Percentiles rank a stretch among this genome's conserved stretches.
These are phyloP conservation scores for Botrytis cinerea DNA, from an alignment of 2,329 filamentous ascomycete species.

Conservation along the genomic window DNA sequence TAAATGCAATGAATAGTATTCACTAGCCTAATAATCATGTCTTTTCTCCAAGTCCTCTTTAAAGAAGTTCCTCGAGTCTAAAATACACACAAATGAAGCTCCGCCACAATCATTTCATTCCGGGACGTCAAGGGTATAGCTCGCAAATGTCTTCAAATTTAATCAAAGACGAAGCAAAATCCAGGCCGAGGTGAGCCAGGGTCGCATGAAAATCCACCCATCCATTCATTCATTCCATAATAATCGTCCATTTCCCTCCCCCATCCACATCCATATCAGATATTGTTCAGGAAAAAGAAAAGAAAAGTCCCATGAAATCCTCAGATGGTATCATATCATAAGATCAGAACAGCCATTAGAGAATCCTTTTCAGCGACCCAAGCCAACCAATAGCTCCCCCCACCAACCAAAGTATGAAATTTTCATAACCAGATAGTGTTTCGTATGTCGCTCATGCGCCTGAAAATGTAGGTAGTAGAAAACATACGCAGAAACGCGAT, in stretches of 20 bases:
- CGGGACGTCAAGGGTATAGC: slow-evolving; percentile 13
- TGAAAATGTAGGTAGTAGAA: slow-evolving; percentile 15
- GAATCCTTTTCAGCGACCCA: slow-evolving; percentile 4
- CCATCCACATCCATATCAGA: slow-evolving; percentile 5
- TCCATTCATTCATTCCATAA: slow-evolving; percentile 12
- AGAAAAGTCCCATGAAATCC: not conserved
- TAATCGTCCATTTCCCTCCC: slow-evolving; percentile 6
- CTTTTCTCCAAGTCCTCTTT: not conserved
- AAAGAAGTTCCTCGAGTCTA: slow-evolving; percentile 1
- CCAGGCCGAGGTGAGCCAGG: slow-evolving; percentile 9
- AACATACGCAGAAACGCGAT: slow-evolving; percentile 12
- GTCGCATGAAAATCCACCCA: slow-evolving; percentile 11
- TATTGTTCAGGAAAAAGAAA: slow-evolving; percentile 11
- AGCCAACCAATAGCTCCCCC: slow-evolving; percentile 9
- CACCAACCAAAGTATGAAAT: slow-evolving; percentile 10
- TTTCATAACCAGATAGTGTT: slow-evolving; percentile 14
- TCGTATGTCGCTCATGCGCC: slow-evolving; percentile 12
- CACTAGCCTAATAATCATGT: slow-evolving; percentile 18
- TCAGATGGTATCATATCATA: slow-evolving; percentile 17
- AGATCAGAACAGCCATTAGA: slow-evolving; percentile 16
- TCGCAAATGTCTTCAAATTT: slow-evolving; percentile 12
- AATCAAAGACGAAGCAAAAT: slow-evolving; percentile 13
- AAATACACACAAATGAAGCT: slow-evolving; percentile 14
- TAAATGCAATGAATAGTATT: slow-evolving; percentile 17
- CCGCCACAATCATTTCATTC: slow-evolving; percentile 16